Conservation (phyloP, 345 rosid species). For the Toxicodendron radicans region DNA sequence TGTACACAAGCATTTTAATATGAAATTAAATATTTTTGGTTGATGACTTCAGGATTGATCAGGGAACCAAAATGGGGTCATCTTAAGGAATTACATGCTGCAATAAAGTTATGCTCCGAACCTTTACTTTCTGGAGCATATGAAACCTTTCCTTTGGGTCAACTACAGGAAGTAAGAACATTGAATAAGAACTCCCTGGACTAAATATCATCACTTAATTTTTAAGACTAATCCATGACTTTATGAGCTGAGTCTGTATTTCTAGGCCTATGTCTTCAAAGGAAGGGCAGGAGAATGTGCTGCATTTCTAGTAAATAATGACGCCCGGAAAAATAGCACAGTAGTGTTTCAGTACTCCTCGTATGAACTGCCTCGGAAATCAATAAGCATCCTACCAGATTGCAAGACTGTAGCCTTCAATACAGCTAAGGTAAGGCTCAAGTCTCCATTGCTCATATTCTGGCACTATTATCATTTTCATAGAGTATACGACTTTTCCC, state of each 20-base stretch:
- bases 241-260: conserved; percentile 18
- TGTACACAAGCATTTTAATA: neutral
- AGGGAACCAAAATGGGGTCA: conserved; percentile 61
- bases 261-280: conserved; percentile 33
- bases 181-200: neutral
- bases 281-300: conserved; percentile 35
- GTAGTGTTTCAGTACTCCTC: conserved; percentile 29
- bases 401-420: conserved; percentile 41
- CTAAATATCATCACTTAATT: neutral
- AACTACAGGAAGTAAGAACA: conserved; percentile 37
- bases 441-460: neutral
- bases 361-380: conserved; percentile 33
- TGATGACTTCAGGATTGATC: conserved; percentile 33
- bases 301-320: conserved; percentile 41
- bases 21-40: neutral
- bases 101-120: conserved; percentile 38
- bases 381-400: conserved; percentile 49
- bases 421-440: conserved; percentile 25
- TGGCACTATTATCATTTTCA: neutral
- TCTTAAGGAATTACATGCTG: conserved; percentile 44
- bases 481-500: too few species aligned
- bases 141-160: conserved; percentile 27
- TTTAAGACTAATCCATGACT: neutral
- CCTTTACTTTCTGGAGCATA: conserved; percentile 38
- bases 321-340: conserved; percentile 12